Evolutionary conservation across 1,284 basidiomycete species (phyloP).

Genomic region (Volvariella volvacea): DNA sequence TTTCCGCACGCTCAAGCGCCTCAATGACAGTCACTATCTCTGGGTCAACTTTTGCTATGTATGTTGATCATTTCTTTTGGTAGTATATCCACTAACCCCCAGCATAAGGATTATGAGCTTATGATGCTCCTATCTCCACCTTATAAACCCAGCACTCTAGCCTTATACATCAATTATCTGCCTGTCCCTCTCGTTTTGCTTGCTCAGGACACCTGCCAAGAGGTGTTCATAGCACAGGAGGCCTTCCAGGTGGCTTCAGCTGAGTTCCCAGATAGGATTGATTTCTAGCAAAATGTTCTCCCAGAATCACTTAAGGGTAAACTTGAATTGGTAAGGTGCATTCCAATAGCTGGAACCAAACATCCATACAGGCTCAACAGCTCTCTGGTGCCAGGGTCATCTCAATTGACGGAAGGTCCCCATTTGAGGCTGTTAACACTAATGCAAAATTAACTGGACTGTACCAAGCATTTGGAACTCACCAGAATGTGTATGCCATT

Average conservation of each 20-base stretch:
- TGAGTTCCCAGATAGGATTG: constrained; percentile 47
- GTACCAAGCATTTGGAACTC: constrained; percentile 41
- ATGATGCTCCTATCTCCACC: neutral
- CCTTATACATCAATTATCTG: constrained; percentile 46
- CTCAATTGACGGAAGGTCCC: constrained; percentile 45
- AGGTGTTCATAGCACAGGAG: constrained; percentile 51
- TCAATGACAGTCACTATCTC: constrained; percentile 54
- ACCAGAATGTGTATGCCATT: constrained; percentile 37
- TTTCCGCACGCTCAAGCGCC: constrained; percentile 44
- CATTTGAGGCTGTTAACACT: constrained; percentile 45
- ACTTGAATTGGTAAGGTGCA: constrained; percentile 33
- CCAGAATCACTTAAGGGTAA: constrained; percentile 40
- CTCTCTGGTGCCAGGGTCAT: constrained; percentile 50
- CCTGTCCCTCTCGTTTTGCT: constrained; percentile 48
- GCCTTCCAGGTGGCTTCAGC: constrained; percentile 46
- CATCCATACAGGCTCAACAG: constrained; percentile 20
- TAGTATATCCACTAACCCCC: neutral
- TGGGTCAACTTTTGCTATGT: constrained; percentile 51
- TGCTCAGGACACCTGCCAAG: constrained; percentile 37
- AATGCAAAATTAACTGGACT: constrained; percentile 40
- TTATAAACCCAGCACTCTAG: constrained; percentile 14
- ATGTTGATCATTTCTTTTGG: constrained; percentile 12
- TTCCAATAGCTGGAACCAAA: neutral
- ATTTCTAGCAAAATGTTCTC: constrained; percentile 50
- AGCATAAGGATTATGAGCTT: neutral